phyloP scores from a whole-genome alignment of 805 yeast genomes.

The Kurtzmaniella fragi region DNA sequence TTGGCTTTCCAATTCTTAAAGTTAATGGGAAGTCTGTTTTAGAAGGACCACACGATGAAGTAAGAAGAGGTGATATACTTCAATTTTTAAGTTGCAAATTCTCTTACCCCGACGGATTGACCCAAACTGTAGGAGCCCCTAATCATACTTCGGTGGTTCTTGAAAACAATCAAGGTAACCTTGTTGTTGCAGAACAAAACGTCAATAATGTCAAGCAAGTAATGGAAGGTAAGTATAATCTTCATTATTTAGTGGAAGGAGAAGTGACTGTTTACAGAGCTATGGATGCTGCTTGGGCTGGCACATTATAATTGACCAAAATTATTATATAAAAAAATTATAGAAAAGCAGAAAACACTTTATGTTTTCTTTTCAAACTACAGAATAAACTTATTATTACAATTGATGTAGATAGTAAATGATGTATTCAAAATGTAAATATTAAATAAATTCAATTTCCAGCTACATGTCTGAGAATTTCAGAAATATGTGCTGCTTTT shows the following conservation, averaged over 20 bases:
- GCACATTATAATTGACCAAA: conserved; percentile 8
- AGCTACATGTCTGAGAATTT: too few relatives aligned
- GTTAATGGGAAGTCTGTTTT: conserved; percentile 5
- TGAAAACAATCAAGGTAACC: conserved; percentile 19
- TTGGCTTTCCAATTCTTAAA: conserved; percentile 41
- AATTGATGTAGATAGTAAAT: too few relatives aligned
- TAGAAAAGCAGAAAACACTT: too few relatives aligned
- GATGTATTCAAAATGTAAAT: too few relatives aligned
- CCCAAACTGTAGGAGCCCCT: conserved; percentile 44
- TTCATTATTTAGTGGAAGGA: conserved; percentile 39
- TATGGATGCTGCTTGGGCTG: conserved; percentile 42
- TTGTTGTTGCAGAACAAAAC: conserved; percentile 47
- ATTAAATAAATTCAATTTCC: too few relatives aligned
- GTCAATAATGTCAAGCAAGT: conserved; percentile 40
- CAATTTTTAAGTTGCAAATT: conserved; percentile 43
- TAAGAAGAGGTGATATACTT: conserved; percentile 52
- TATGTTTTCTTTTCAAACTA: too few relatives aligned
- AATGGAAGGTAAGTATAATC: conserved; percentile 28
- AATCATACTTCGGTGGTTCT: conserved; percentile 45
- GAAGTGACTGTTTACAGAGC: conserved; percentile 44
- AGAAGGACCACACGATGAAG: conserved; percentile 32
- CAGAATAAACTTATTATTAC: too few relatives aligned
- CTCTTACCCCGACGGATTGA: conserved; percentile 27
- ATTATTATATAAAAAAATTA: too few relatives aligned
- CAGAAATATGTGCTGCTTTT: too few relatives aligned